phyloP scores from a whole-genome alignment of 257 asterid species.

The Agastache rugosa region DNA sequence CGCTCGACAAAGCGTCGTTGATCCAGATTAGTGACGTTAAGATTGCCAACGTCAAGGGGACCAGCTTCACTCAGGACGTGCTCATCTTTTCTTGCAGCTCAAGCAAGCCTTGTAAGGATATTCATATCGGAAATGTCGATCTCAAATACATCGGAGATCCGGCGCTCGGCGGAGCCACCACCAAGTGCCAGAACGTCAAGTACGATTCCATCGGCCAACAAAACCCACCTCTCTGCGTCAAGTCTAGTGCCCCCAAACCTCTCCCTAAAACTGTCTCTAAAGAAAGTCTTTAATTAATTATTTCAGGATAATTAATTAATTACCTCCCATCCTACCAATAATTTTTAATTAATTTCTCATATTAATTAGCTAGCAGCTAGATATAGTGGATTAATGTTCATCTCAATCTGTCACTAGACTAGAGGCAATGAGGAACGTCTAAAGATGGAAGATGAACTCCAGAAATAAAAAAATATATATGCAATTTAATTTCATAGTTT shows the following conservation, averaged over 20 bases:
- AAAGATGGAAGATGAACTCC: too few species aligned
- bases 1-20: constrained; percentile 33
- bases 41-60: constrained; percentile 46
- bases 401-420: too few species aligned
- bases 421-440: too few species aligned
- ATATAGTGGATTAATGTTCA: too few species aligned
- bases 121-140: constrained; percentile 50
- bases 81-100: constrained; percentile 52
- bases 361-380: too few species aligned
- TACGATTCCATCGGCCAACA: constrained; percentile 49
- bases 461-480: too few species aligned
- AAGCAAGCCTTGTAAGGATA: constrained; percentile 48
- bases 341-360: not conserved
- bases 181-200: constrained; percentile 50
- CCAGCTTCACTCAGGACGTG: constrained; percentile 38
- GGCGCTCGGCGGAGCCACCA: constrained; percentile 31
- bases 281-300: too few species aligned
- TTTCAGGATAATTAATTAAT: too few species aligned
- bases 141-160: constrained; percentile 43
- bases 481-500: too few species aligned
- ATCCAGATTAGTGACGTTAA: constrained; percentile 36
- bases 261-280: too few species aligned
- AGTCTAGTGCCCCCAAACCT: not conserved
- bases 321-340: too few species aligned
- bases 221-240: constrained; percentile 40